Conservation (phyloP, 2,329 filamentous ascomycete genomes). For the Verticillium alfalfae region DNA sequence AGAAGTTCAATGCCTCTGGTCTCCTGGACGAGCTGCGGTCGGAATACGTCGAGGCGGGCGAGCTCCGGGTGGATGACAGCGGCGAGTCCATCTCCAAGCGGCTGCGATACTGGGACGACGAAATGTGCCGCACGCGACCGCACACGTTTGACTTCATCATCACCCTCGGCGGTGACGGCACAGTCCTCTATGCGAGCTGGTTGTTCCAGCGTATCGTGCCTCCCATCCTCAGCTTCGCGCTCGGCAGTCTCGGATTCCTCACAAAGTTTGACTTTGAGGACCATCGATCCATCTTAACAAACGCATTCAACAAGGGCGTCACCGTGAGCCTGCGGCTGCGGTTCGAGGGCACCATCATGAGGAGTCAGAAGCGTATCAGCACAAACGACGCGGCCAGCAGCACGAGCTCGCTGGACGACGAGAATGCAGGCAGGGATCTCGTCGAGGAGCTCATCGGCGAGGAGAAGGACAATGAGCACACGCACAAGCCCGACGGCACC, state of each 20-base stretch:
- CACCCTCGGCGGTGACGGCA: conserved; percentile 91
- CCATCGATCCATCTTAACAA: conserved; percentile 62
- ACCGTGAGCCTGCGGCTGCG: conserved; percentile 81
- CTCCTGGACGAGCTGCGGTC: conserved; percentile 57
- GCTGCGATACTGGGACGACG: conserved; percentile 76
- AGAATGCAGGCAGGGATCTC: conserved; percentile 54
- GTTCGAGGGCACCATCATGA: conserved; percentile 93
- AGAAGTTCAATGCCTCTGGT: conserved; percentile 66
- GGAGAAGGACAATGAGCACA: conserved; percentile 76
- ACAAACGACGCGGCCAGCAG: conserved; percentile 13
- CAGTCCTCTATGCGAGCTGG: conserved; percentile 93
- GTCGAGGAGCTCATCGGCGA: conserved; percentile 88
- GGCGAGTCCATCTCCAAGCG: conserved; percentile 38
- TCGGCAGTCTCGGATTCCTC: conserved; percentile 89
- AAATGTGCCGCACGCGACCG: conserved; percentile 70
- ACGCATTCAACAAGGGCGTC: conserved; percentile 75
- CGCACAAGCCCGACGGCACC: conserved; percentile 77
- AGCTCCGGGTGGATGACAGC: conserved; percentile 25
- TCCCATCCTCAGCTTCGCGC: conserved; percentile 83
- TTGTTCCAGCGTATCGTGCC: conserved; percentile 94
- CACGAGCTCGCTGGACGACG: conserved; percentile 29
- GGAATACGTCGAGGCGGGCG: conserved; percentile 31
- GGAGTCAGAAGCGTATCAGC: conserved; percentile 50
- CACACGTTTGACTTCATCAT: conserved; percentile 93
- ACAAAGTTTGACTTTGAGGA: conserved; percentile 92